phyloP scores from a whole-genome alignment of 495 filamentous ascomycete genomes.

The Aspergillus mulundensis region DNA sequence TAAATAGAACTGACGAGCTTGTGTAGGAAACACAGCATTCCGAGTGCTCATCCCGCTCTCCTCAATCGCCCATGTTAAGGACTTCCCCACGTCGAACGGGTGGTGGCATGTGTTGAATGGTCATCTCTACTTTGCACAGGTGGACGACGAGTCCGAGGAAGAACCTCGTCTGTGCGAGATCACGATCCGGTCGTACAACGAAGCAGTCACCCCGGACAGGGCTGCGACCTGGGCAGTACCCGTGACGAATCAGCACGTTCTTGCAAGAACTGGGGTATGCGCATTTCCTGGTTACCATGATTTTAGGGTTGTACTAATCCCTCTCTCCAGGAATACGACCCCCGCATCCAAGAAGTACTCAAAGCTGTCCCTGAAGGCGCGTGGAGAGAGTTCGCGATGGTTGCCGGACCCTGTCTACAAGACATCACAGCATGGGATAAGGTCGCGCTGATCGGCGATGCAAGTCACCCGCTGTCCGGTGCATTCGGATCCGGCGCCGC shows the following conservation, averaged over 20 bases:
- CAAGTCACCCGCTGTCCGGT: constrained; percentile 46
- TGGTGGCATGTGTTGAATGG: constrained; percentile 46
- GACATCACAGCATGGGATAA: constrained; percentile 41
- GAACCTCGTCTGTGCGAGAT: constrained; percentile 18
- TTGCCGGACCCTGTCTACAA: constrained; percentile 21
- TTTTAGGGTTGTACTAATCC: background rate
- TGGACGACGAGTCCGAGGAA: constrained; percentile 29
- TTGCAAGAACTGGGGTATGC: background rate
- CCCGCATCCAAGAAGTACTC: background rate
- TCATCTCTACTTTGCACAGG: constrained; percentile 42
- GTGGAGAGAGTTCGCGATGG: constrained; percentile 2
- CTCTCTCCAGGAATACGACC: background rate
- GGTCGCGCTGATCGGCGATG: constrained; percentile 45
- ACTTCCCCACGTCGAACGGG: constrained; percentile 33
- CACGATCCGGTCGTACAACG: constrained; percentile 21
- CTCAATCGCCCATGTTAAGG: constrained; percentile 26
- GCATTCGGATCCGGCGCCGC: constrained; percentile 47
- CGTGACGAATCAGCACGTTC: constrained; percentile 31
- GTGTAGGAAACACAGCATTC: background rate
- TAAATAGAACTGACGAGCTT: too few relatives aligned
- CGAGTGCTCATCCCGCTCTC: background rate
- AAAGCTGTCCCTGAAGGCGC: background rate
- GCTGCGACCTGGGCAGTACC: constrained; percentile 46
- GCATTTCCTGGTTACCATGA: background rate
- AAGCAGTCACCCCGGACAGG: constrained; percentile 21